Evolutionary conservation across 2,329 filamentous ascomycete species (phyloP), one percentile per base, ranked within the genome.

Genomic region (Microcyclospora tardicrescens): DNA sequence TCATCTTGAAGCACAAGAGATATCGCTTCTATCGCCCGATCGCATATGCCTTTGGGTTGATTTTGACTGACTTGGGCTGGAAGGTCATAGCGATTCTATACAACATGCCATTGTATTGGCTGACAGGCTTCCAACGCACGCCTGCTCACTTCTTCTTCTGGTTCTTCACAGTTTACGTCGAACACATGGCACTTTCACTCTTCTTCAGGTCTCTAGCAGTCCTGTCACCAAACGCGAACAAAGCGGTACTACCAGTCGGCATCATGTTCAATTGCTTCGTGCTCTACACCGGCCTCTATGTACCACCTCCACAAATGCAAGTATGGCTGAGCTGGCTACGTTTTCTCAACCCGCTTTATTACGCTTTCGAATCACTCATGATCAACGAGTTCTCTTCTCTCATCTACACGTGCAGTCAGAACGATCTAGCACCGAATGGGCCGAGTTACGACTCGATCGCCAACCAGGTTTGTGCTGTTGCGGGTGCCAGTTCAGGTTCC

Each of bases 141-240:
- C 75, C 75, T 0, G 62, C 52, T 0, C 59, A 65, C 0, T 81
- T 79, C 60, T 79, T 81, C 49, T 78, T 74, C 0, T 78, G 69
- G 48, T 79, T 71, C 72, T 42, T 72, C 14, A 52, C 71, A 28
- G 61, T 65, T 5, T 65, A 73, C 19, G 54, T 69, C 19, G 61
- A 64, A 2, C 63, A 65, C 13, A 50, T 68, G 16, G 55, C 55
- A 15, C 67, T 68, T 61, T 65, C 62, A 2, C 53, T 64, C 12
- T 58, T 66, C 38, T 68, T 67, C 55, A 54, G 66, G 44, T 61
- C 60, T 5, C 57, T 66, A 9, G 66, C 52, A 14, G 51, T 55
- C 5, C 46, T 50, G 3, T 58, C 55, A 29, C 43, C 44, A 1
- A 57, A 49, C 2, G 55, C 58, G 32, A 50, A 56, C 19, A 48